These are phyloP conservation scores for Xylaria sp. DNA, from an alignment of 2,329 filamentous ascomycete genomes.

Conservation along the genomic window DNA sequence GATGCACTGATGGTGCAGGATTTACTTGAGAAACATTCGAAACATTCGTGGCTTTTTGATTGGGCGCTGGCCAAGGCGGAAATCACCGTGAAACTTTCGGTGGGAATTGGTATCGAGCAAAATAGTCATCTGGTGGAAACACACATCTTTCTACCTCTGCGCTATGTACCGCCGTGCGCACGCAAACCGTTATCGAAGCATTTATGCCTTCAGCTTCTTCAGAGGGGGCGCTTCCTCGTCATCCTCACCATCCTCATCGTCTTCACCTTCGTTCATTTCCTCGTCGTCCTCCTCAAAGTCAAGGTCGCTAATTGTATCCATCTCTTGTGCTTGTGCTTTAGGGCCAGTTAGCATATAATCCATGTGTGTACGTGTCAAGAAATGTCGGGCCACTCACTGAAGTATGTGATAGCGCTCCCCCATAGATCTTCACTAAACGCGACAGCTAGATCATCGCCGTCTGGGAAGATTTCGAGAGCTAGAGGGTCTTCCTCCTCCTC, in stretches of 20 bases:
- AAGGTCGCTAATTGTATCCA: conserved; percentile 68
- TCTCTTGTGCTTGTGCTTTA: conserved; percentile 72
- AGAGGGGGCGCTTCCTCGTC: conserved; percentile 56
- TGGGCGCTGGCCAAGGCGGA: too few species aligned
- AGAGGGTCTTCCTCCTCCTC: conserved; percentile 67
- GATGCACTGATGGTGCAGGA: too few species aligned
- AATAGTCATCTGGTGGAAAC: conserved; percentile 7
- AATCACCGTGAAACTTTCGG: not conserved
- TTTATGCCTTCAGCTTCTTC: conserved; percentile 51
- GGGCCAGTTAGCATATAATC: conserved; percentile 42
- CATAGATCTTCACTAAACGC: conserved; percentile 86
- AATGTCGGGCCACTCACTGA: conserved; percentile 65
- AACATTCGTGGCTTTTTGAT: too few species aligned
- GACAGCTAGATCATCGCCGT: conserved; percentile 81
- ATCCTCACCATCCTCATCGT: conserved; percentile 53
- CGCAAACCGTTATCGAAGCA: not conserved
- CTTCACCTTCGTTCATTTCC: conserved; percentile 28
- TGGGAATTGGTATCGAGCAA: conserved; percentile 24
- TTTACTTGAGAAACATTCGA: too few species aligned
- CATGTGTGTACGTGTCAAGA: not conserved
- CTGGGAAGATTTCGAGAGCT: conserved; percentile 84
- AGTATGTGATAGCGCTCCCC: conserved; percentile 88
- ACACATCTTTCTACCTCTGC: not conserved
- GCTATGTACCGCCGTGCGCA: not conserved
- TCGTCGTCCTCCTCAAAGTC: conserved; percentile 68